Base-by-base conservation (phyloP, 139 green algal genomes). In the Mesotaenium endlicherianum region DNA sequence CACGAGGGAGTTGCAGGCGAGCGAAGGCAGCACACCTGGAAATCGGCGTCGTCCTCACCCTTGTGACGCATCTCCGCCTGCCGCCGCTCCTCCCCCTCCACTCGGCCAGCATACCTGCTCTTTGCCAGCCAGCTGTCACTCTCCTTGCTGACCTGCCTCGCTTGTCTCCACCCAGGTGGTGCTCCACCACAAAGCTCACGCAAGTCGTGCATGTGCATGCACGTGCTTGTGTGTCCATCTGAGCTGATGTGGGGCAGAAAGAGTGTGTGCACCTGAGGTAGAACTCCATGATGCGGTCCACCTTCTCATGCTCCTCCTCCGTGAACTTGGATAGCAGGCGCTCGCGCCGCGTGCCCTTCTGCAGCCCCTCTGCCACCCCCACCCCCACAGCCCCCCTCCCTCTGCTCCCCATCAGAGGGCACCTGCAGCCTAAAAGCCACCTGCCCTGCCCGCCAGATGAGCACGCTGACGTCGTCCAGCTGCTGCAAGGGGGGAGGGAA, bases 301-400 rank as follows among this genome's bases (percentile, higher is more conserved):
- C 89, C 89, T 99, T 99, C 68, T 98, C 96, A 89, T 94, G 97
- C 91, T 99, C 96, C 1, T 87, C 83, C 89, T 99, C 96, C 53
- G 97, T 94, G 92, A 99, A 99, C 87, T 99, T 99, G 75, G 93
- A 91, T 0, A 91, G 88, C 39, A 98, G 83, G 0, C 96, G 88
- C 76, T 97, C 93, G 1, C 92, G 81, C 8, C 72, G 34, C 30
- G 81, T 40, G 36, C 74, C 74, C 70, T 83, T 87, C 36, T 39
- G 45, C 72, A 87, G 39, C 53, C 81, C 81, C 38, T 30, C 71
- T 87, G 75, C 47, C 43, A n/a, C 41, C 41, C 45, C 1, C 16
- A 43, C 40, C n/a, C n/a, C n/a, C n/a, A n/a, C n/a, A n/a, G n/a
- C n/a, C n/a, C n/a, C n/a, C n/a, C n/a, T n/a, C n/a, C n/a, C n/a